These are phyloP conservation scores for Leccinum subgranulosum DNA, from an alignment of 768 basidiomycete species.

Conservation along the genomic window DNA sequence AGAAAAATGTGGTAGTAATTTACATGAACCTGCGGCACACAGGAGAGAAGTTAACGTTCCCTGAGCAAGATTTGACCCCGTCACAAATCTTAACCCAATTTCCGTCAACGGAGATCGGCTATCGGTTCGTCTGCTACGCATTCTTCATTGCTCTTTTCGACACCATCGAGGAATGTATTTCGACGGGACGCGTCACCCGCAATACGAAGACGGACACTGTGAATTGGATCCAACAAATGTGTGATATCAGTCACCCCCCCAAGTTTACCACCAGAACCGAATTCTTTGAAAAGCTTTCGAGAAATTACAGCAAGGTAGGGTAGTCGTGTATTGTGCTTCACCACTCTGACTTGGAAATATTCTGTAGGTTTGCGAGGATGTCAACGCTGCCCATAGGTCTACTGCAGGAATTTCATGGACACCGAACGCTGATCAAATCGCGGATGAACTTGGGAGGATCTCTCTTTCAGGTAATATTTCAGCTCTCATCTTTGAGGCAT, in stretches of 20 bases:
- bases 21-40: slow-evolving; percentile 14
- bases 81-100: slow-evolving; percentile 10
- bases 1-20: slow-evolving; percentile 13
- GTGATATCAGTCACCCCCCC: neutral
- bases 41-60: slow-evolving; percentile 7
- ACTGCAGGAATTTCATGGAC: neutral
- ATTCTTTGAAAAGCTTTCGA: neutral
- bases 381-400: neutral
- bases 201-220: neutral
- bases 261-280: neutral
- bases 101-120: neutral
- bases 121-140: slow-evolving; percentile 3
- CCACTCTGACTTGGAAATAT: neutral
- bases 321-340: neutral
- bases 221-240: slow-evolving; percentile 4
- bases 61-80: slow-evolving; percentile 12
- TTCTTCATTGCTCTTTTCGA: slow-evolving; percentile 17
- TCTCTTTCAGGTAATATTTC: neutral
- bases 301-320: slow-evolving; percentile 3
- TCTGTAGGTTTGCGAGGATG: neutral
- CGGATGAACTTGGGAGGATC: neutral
- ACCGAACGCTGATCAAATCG: neutral
- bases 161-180: neutral
- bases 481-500: neutral
- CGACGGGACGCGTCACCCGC: neutral